Conservation (phyloP, 2,329 filamentous ascomycete species). For the Geosmithia putterillii region DNA sequence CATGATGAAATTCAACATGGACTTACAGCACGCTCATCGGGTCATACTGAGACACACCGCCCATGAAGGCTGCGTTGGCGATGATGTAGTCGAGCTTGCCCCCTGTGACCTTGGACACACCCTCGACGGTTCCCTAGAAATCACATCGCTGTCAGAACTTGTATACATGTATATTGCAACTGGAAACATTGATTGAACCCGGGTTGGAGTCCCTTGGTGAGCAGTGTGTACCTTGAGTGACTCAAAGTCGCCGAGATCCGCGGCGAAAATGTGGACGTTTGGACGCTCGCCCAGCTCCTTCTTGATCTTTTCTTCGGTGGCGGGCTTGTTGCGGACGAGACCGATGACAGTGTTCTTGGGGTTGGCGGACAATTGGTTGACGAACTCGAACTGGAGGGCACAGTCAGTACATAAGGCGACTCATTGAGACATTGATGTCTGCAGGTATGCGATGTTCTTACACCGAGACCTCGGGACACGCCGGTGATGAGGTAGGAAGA, state of each 20-base stretch:
- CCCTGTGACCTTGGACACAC: slow-evolving; percentile 12
- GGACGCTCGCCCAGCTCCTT: slow-evolving; percentile 20
- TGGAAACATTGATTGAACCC: too few species aligned
- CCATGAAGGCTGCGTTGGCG: slow-evolving; percentile 59
- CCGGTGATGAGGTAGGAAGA: slow-evolving; percentile 9
- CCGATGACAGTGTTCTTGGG: slow-evolving; percentile 31
- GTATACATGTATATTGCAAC: background rate
- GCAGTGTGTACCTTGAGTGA: slow-evolving; percentile 21
- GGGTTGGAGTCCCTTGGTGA: background rate
- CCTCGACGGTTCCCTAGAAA: background rate
- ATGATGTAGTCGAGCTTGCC: slow-evolving; percentile 52
- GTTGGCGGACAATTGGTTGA: slow-evolving; percentile 30
- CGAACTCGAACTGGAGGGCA: slow-evolving; percentile 30
- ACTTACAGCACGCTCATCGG: slow-evolving; percentile 2
- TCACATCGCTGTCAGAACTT: background rate
- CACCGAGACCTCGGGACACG: slow-evolving; percentile 7
- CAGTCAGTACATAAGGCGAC: background rate
- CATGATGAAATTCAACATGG: too few species aligned
- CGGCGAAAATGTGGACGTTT: slow-evolving; percentile 34
- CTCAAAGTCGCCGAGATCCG: slow-evolving; percentile 26
- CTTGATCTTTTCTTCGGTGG: slow-evolving; percentile 28
- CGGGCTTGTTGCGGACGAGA: slow-evolving; percentile 31
- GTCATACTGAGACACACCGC: background rate
- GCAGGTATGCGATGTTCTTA: slow-evolving; percentile 2
- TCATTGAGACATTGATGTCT: background rate